Evolutionary conservation across 2,329 filamentous ascomycete genomes (phyloP).

Genomic region (Ophiostoma australiae): DNA sequence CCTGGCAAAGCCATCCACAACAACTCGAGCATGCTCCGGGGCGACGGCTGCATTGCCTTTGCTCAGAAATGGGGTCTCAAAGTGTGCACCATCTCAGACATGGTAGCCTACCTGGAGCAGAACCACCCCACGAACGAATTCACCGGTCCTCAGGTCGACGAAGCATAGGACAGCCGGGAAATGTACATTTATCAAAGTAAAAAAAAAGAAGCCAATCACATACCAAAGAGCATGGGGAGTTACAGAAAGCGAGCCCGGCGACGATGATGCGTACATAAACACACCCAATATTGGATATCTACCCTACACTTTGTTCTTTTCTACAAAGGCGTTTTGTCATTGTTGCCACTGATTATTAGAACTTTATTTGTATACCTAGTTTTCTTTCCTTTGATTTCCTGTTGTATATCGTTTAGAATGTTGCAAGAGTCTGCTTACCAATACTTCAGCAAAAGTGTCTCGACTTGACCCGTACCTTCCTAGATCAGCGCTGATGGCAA

Average conservation of each 20-base stretch:
- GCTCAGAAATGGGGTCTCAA: constrained; percentile 82
- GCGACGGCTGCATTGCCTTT: constrained; percentile 83
- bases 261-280: background rate
- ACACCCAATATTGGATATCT: background rate
- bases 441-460: background rate
- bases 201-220: background rate
- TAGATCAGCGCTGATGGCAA: background rate
- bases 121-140: constrained; percentile 51
- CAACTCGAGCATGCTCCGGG: constrained; percentile 82
- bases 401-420: background rate
- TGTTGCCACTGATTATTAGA: background rate
- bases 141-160: constrained; percentile 26
- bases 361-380: background rate
- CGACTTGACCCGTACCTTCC: background rate
- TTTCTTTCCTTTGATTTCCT: background rate
- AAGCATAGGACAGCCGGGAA: constrained; percentile 17
- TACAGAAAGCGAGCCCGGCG: background rate
- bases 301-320: background rate
- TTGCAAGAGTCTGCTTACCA: background rate
- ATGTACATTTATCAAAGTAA: background rate
- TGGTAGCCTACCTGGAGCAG: constrained; percentile 74
- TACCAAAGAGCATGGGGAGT: background rate
- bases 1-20: constrained; percentile 60
- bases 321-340: background rate
- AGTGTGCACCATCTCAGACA: constrained; percentile 90